Base-by-base conservation (phyloP, 768 basidiomycete genomes). In the Podaxis sp. region DNA sequence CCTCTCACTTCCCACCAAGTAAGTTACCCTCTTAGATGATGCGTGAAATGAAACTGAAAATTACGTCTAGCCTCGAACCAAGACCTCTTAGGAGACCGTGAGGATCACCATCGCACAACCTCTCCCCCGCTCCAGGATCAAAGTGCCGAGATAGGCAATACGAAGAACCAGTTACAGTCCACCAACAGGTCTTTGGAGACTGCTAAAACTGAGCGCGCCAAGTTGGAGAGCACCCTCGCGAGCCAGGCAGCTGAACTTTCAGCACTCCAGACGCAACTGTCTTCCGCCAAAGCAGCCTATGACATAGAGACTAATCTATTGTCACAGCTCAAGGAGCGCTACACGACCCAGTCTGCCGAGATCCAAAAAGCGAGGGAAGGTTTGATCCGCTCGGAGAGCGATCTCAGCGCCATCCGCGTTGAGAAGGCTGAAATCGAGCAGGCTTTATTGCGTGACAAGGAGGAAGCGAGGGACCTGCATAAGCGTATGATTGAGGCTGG, bases 351-450 rank as follows among this genome's bases (percentile, higher is more conserved):
- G 75, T 78, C 78, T 1, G 76, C 81, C 16, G 87, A 90, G 18
- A 89, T 97, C 28, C 82, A 87, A 67, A 89, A 85, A 70, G 72
- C 85, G 3, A 80, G 83, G 54, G 83, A 88, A 55, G 90, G 96
- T 61, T 76, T 98, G 38, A 98, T 99, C 65, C 80, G 82, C 44
- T 88, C 91, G 3, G 95, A 98, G 76, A 94, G 93, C 69, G 94
- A 98, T 64, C 79, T 99, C 42, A 93, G 91, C 64, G 95, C 90
- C 6, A 69, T 96, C 50, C 80, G 89, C 14, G 85, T 93, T 21
- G 95, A 98, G 76, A 98, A 95, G 76, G 79, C 88, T 5, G 97
- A 98, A 73, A 79, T 98, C 21, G 94, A 95, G 71, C 91, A 93
- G 9, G 75, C 83, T 1, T 82, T 95, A 59, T 72, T 99, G 62